Percentiles rank a stretch among this genome's conserved stretches.
Conservation (phyloP, 2,329 filamentous ascomycete genomes). For the Phialophora tarda region DNA sequence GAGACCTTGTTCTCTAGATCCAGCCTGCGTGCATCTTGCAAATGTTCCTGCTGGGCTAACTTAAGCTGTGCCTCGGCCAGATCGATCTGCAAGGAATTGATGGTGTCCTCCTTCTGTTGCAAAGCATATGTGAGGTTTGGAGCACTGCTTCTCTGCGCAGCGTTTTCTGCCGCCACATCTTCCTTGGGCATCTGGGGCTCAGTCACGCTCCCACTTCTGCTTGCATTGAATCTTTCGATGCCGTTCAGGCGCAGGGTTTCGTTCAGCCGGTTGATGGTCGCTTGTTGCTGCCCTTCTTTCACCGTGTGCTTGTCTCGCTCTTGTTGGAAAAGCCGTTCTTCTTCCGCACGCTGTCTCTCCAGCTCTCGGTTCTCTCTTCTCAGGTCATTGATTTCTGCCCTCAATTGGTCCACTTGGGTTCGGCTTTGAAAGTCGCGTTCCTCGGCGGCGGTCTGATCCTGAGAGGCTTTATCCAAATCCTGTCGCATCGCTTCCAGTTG, state of each 20-base stretch:
- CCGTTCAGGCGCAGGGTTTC: constrained; percentile 80
- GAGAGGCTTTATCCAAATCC: constrained; percentile 80
- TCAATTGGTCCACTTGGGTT: constrained; percentile 78
- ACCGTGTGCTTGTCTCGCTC: constrained; percentile 88
- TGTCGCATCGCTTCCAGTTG: constrained; percentile 84
- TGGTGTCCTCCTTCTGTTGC: constrained; percentile 94
- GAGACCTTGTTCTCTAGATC: constrained; percentile 90
- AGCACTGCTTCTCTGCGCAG: constrained; percentile 7
- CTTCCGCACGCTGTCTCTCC: constrained; percentile 89
- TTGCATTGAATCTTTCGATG: constrained; percentile 58
- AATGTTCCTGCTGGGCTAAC: constrained; percentile 90
- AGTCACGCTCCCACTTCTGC: constrained; percentile 45
- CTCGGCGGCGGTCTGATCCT: constrained; percentile 84
- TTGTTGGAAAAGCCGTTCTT: constrained; percentile 82
- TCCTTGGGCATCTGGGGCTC: constrained; percentile 7
- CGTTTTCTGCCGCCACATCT: constrained; percentile 1
- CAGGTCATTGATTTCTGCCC: constrained; percentile 83
- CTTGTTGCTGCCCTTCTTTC: constrained; percentile 87
- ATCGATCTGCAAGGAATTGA: constrained; percentile 88
- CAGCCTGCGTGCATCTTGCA: constrained; percentile 82
- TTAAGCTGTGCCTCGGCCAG: constrained; percentile 95
- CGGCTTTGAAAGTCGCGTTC: constrained; percentile 86
- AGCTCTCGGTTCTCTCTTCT: constrained; percentile 85
- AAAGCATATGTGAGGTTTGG: constrained; percentile 63
- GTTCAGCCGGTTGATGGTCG: constrained; percentile 88